Evolutionary conservation across 1,284 basidiomycete species (phyloP).

Genomic region (Agaricales sp.): DNA sequence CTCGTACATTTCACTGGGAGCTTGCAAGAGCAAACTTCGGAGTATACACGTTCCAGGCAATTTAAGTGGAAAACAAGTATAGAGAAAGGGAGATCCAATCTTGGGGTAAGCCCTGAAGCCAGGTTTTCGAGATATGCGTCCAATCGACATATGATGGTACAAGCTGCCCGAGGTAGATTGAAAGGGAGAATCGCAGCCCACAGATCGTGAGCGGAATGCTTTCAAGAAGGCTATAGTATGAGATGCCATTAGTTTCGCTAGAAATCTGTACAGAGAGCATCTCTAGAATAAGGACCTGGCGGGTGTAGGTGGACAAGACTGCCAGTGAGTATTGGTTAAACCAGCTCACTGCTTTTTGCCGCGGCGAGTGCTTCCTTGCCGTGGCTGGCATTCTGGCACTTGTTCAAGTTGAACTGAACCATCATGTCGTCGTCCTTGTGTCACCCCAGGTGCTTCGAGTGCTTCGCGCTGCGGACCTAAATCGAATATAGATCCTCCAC

Average conservation of each 20-base stretch:
- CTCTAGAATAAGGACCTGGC: background rate
- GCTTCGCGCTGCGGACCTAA: background rate
- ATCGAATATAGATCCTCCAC: too few species aligned
- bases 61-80: too few species aligned
- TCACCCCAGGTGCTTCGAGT: background rate
- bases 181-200: too few species aligned
- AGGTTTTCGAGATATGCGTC: too few species aligned
- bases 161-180: too few species aligned
- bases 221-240: constrained; percentile 39
- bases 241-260: constrained; percentile 55
- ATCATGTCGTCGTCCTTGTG: background rate
- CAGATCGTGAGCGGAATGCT: constrained; percentile 34
- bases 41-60: too few species aligned
- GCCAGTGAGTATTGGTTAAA: too few species aligned
- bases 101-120: too few species aligned
- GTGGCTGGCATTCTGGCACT: background rate
- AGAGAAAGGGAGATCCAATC: too few species aligned
- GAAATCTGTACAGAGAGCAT: constrained; percentile 37
- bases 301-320: background rate
- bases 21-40: too few species aligned
- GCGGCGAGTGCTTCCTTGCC: background rate
- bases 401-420: background rate
- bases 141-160: too few species aligned
- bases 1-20: too few species aligned
- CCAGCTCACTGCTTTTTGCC: background rate